Evolutionary conservation across 2,329 filamentous ascomycete genomes (phyloP).

Genomic region (Rachicladosporium sp.): DNA sequence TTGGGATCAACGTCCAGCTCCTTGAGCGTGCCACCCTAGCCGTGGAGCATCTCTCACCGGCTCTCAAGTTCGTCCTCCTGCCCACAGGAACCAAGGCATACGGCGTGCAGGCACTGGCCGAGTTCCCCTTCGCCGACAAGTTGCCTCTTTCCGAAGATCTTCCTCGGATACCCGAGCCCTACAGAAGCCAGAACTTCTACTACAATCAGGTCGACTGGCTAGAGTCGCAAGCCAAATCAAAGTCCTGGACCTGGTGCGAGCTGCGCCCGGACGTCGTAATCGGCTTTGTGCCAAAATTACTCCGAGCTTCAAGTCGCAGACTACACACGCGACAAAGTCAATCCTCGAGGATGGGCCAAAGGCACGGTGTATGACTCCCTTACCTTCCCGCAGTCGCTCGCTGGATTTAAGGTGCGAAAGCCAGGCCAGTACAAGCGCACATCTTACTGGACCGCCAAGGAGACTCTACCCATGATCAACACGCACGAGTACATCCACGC

Average conservation of each 20-base stretch:
- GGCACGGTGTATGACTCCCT: constrained; percentile 24
- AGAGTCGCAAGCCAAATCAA: constrained; percentile 17
- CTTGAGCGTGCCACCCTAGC: constrained; percentile 28
- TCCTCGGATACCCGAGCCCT: constrained; percentile 20
- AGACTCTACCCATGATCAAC: constrained; percentile 13
- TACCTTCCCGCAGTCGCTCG: constrained; percentile 22
- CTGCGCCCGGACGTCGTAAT: constrained; percentile 28
- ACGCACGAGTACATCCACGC: constrained; percentile 25
- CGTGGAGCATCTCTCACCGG: constrained; percentile 22
- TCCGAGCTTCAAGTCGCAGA: constrained; percentile 16
- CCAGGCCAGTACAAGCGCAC: constrained; percentile 22
- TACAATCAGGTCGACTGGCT: constrained; percentile 27
- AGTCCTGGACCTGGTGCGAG: constrained; percentile 27
- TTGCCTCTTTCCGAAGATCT: constrained; percentile 23
- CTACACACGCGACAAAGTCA: constrained; percentile 6
- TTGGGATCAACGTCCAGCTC: constrained; percentile 15
- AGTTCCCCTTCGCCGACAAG: constrained; percentile 26
- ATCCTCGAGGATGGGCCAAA: constrained; percentile 19
- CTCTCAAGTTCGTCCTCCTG: constrained; percentile 19
- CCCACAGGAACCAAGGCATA: constrained; percentile 13
- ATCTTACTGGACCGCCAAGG: constrained; percentile 16
- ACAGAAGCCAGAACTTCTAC: constrained; percentile 24
- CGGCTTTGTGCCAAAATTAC: constrained; percentile 27
- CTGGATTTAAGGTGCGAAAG: constrained; percentile 15
- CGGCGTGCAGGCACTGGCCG: constrained; percentile 31